A percentile compares a stretch with the other conserved stretches of the same genome.
phyloP scores from a whole-genome alignment of 2,329 filamentous ascomycete genomes.

The Fusarium transvaalense region DNA sequence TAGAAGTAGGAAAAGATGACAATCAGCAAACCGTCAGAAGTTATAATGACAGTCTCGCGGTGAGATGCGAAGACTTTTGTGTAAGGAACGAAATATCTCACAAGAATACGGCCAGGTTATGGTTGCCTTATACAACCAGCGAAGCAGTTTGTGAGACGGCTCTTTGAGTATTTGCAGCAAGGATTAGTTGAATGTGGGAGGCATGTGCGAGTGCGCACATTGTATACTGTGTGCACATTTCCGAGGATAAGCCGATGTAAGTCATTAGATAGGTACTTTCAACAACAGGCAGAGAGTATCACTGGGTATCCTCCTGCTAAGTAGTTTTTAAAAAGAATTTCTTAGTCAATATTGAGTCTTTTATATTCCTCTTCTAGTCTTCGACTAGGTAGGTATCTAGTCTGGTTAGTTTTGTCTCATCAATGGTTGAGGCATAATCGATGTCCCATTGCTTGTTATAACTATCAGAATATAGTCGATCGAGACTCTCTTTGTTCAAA shows the following conservation, averaged over 20 bases:
- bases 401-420: too few relatives aligned
- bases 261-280: background rate
- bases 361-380: too few relatives aligned
- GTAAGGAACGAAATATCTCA: background rate
- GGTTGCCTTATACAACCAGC: background rate
- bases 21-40: background rate
- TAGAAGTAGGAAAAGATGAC: background rate
- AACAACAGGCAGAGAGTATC: background rate
- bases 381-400: background rate
- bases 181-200: slow-evolving; percentile 25
- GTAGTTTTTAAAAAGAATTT: fast-evolving
- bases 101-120: background rate
- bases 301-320: background rate
- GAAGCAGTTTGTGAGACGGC: slow-evolving; percentile 16
- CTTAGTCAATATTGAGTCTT: background rate
- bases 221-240: background rate
- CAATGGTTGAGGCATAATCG: too few relatives aligned
- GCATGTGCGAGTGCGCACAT: slow-evolving; percentile 13
- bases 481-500: too few relatives aligned
- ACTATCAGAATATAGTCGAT: too few relatives aligned
- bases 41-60: background rate
- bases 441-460: too few relatives aligned
- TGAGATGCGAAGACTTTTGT: background rate
- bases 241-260: slow-evolving; percentile 40
- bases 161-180: slow-evolving; percentile 37